These are phyloP conservation scores for Helicocarpus griseus DNA, from an alignment of 2,329 filamentous ascomycete species.

Conservation along the genomic window DNA sequence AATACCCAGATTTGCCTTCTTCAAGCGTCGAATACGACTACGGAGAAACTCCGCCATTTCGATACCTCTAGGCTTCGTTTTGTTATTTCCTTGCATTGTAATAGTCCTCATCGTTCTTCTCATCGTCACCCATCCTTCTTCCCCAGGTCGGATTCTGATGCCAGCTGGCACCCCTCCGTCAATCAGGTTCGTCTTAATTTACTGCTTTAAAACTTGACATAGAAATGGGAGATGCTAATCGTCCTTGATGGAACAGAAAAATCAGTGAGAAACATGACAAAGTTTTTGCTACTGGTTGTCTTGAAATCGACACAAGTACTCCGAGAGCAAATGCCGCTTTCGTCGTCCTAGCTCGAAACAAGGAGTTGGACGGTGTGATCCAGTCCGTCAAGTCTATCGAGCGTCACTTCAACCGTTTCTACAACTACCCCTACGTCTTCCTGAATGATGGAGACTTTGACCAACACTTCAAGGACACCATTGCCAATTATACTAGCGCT, in stretches of 20 bases:
- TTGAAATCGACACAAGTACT: slow-evolving; percentile 60
- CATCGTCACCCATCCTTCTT: slow-evolving; percentile 78
- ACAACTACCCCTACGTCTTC: slow-evolving; percentile 96
- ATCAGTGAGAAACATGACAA: slow-evolving; percentile 97
- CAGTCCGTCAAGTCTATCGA: slow-evolving; percentile 97
- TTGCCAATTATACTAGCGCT: slow-evolving; percentile 81
- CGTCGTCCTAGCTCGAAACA: slow-evolving; percentile 89
- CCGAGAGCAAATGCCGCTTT: slow-evolving; percentile 90
- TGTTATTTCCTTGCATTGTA: slow-evolving; percentile 86
- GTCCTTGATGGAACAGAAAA: slow-evolving; percentile 49
- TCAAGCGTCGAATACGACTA: slow-evolving; percentile 76
- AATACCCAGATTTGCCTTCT: slow-evolving; percentile 59
- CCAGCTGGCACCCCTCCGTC: slow-evolving; percentile 79
- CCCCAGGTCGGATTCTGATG: slow-evolving; percentile 72
- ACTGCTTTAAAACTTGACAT: neutral
- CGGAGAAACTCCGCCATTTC: slow-evolving; percentile 87
- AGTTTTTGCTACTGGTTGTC: slow-evolving; percentile 85
- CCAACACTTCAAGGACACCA: slow-evolving; percentile 77
- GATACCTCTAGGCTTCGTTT: slow-evolving; percentile 81
- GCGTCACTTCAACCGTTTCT: slow-evolving; percentile 98
- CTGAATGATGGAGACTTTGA: slow-evolving; percentile 97
- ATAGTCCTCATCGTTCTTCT: slow-evolving; percentile 83
- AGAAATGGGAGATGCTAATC: neutral
- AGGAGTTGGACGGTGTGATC: slow-evolving; percentile 90
- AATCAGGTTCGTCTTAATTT: slow-evolving; percentile 65